These are phyloP conservation scores for Blastobotrys ciferrii DNA, from an alignment of 1,139 yeast species.

Conservation along the genomic window DNA sequence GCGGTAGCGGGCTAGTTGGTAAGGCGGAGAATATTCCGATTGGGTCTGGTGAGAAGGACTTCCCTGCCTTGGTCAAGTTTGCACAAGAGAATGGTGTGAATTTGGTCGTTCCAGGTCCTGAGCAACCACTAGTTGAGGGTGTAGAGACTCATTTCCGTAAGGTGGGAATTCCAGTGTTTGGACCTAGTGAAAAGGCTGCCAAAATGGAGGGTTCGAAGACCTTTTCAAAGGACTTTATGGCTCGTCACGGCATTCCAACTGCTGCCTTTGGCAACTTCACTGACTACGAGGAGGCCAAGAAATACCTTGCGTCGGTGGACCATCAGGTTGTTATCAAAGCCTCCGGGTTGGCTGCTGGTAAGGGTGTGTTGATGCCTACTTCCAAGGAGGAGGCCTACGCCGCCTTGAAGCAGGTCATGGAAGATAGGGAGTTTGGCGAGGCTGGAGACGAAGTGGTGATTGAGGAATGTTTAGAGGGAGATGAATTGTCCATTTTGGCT, in stretches of 20 bases:
- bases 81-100: constrained; percentile 56
- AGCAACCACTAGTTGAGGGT: constrained; percentile 96
- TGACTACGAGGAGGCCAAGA: constrained; percentile 67
- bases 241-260: constrained; percentile 86
- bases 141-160: constrained; percentile 62
- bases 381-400: constrained; percentile 78
- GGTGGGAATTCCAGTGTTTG: constrained; percentile 93
- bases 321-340: constrained; percentile 92
- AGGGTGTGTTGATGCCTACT: constrained; percentile 93
- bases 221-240: constrained; percentile 92
- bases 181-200: constrained; percentile 90
- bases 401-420: constrained; percentile 88
- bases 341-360: constrained; percentile 97
- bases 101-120: constrained; percentile 97
- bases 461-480: constrained; percentile 95
- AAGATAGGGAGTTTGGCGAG: constrained; percentile 78
- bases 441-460: constrained; percentile 97
- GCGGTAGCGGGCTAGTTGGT: constrained; percentile 63
- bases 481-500: constrained; percentile 90
- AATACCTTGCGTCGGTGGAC: constrained; percentile 62
- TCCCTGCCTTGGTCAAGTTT: constrained; percentile 49
- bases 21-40: constrained; percentile 73
- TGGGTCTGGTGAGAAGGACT: constrained; percentile 58
- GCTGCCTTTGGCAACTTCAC: constrained; percentile 85
- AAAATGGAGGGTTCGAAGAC: constrained; percentile 97